Evolutionary conservation across 73 alveolate species (phyloP).

Genomic region (Breviolum minutum): DNA sequence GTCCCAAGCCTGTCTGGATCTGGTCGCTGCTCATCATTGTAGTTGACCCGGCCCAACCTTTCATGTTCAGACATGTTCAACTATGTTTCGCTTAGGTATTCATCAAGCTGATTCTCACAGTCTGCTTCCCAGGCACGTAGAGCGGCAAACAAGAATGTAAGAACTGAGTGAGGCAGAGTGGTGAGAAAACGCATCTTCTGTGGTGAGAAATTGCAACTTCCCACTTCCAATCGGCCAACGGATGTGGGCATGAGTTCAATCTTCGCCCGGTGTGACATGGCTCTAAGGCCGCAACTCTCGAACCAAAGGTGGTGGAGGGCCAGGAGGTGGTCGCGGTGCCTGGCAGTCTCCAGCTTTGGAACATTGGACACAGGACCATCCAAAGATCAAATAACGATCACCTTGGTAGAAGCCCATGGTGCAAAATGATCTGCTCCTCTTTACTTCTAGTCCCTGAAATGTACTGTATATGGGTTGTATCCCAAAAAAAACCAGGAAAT

Average conservation of each 20-base stretch:
- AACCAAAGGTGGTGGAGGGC: slow-evolving; percentile 88
- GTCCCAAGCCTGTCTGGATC: slow-evolving; percentile 67
- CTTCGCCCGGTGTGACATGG: background rate
- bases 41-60: slow-evolving; percentile 82
- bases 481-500: too few relatives aligned
- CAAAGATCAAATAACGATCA: background rate
- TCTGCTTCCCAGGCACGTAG: slow-evolving; percentile 16
- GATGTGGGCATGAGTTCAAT: background rate
- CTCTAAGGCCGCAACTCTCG: slow-evolving; percentile 12
- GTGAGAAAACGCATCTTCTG: background rate
- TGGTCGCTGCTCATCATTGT: slow-evolving; percentile 94
- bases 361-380: background rate
- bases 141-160: slow-evolving; percentile 73
- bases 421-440: background rate
- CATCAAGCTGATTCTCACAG: background rate
- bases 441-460: background rate
- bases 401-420: background rate
- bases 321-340: slow-evolving; percentile 91
- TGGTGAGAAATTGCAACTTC: background rate
- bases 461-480: too few relatives aligned
- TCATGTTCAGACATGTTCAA: background rate
- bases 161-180: background rate
- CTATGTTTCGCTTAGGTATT: background rate
- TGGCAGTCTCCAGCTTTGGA: background rate
- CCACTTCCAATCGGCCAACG: background rate